These are phyloP conservation scores for Chlamydomonas asymmetrica DNA, from an alignment of 139 green algal genomes.

Conservation along the genomic window DNA sequence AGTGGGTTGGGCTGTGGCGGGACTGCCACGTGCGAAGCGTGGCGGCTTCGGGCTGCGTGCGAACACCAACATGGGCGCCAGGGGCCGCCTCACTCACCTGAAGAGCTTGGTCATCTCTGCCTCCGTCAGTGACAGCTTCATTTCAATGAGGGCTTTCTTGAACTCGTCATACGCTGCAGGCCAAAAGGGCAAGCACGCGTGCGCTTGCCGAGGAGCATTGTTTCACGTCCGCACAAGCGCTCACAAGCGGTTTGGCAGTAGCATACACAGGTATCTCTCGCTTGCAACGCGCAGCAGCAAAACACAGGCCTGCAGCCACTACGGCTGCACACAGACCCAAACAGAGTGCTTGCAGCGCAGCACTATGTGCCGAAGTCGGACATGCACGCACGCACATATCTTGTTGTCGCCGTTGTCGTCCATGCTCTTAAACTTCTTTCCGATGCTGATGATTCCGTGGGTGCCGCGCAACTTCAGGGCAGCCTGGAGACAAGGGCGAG, in stretches of 20 bases:
- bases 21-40: too few species aligned
- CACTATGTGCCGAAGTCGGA: too few species aligned
- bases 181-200: not conserved
- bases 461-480: conserved; percentile 49
- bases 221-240: too few species aligned
- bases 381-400: conserved; percentile 30
- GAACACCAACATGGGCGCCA: not conserved
- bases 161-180: conserved; percentile 30
- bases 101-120: conserved; percentile 41
- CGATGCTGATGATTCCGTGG: conserved; percentile 54
- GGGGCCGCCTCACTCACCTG: not conserved
- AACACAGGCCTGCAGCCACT: too few species aligned
- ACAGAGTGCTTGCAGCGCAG: conserved; percentile 18
- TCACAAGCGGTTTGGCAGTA: too few species aligned
- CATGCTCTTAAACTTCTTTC: conserved; percentile 56
- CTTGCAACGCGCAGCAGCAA: too few species aligned
- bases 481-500: conserved; percentile 16
- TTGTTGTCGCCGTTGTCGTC: conserved; percentile 48
- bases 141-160: conserved; percentile 41
- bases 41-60: too few species aligned
- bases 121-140: conserved; percentile 33
- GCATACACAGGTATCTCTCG: too few species aligned
- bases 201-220: too few species aligned
- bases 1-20: too few species aligned
- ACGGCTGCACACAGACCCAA: not conserved